These are phyloP conservation scores for Grigorovia yakushimaensis DNA, from an alignment of 805 yeast species.

Conservation along the genomic window DNA sequence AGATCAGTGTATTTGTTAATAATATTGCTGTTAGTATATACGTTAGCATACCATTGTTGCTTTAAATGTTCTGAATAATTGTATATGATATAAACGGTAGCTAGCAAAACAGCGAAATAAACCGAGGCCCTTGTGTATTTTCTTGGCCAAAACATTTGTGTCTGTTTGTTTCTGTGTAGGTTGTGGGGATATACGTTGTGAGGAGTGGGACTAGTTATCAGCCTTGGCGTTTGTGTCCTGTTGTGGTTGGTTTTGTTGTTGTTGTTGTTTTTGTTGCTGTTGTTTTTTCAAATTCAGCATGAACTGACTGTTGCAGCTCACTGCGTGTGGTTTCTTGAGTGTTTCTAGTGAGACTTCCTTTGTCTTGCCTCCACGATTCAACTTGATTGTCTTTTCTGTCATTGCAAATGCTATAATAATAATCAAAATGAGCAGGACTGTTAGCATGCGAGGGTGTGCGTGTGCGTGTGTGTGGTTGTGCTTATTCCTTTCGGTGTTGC, in stretches of 20 bases:
- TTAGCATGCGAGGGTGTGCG: not conserved
- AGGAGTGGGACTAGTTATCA: too few species aligned
- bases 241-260: not conserved
- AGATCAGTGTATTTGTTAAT: too few species aligned
- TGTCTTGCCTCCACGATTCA: slow-evolving; percentile 13
- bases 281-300: not conserved
- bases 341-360: slow-evolving; percentile 15
- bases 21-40: too few species aligned
- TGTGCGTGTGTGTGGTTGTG: too few species aligned
- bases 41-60: too few species aligned
- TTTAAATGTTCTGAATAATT: not conserved
- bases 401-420: not conserved
- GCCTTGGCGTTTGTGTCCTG: too few species aligned
- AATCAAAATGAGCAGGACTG: not conserved
- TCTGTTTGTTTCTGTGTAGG: too few species aligned
- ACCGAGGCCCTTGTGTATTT: not conserved
- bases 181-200: too few species aligned
- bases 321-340: slow-evolving; percentile 20
- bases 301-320: slow-evolving; percentile 5
- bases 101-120: not conserved
- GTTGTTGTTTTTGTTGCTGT: not conserved
- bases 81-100: not conserved
- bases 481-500: too few species aligned
- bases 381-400: not conserved
- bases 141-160: not conserved